phyloP scores from a whole-genome alignment of 257 asterid species.

The Solanum sejunctum region DNA sequence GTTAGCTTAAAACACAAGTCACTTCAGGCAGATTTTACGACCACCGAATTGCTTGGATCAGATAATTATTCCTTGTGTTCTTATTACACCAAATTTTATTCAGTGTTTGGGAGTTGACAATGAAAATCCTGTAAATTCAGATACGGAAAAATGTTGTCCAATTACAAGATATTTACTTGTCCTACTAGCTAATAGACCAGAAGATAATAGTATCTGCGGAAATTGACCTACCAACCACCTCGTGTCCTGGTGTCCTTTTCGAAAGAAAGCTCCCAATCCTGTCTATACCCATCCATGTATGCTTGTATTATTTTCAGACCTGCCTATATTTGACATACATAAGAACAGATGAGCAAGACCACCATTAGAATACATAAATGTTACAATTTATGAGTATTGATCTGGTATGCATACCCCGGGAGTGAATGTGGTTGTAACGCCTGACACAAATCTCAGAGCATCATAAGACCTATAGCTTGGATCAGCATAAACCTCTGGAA shows the following conservation, averaged over 20 bases:
- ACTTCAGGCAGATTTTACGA: not conserved
- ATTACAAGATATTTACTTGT: not conserved
- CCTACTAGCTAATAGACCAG: not conserved
- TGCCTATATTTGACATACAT: constrained; percentile 26
- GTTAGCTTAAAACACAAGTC: not conserved
- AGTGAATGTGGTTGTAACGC: constrained; percentile 72
- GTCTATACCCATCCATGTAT: constrained; percentile 84
- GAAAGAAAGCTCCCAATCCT: constrained; percentile 91
- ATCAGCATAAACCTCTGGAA: constrained; percentile 96
- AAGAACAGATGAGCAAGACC: not conserved
- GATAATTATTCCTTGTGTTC: not conserved
- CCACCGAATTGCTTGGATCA: not conserved
- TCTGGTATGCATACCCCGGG: constrained; percentile 53
- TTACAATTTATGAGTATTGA: not conserved
- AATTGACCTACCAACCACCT: constrained; percentile 81
- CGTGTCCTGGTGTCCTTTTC: constrained; percentile 88
- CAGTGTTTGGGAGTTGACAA: not conserved
- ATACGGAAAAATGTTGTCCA: not conserved
- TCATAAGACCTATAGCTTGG: constrained; percentile 65
- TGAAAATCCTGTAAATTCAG: not conserved
- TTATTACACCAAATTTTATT: not conserved
- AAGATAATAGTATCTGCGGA: not conserved
- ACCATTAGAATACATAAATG: not conserved
- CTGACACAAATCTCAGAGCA: constrained; percentile 70
- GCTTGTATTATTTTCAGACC: constrained; percentile 74